These are phyloP conservation scores for Boletus speciosus DNA, from an alignment of 768 basidiomycete genomes.

Conservation along the genomic window DNA sequence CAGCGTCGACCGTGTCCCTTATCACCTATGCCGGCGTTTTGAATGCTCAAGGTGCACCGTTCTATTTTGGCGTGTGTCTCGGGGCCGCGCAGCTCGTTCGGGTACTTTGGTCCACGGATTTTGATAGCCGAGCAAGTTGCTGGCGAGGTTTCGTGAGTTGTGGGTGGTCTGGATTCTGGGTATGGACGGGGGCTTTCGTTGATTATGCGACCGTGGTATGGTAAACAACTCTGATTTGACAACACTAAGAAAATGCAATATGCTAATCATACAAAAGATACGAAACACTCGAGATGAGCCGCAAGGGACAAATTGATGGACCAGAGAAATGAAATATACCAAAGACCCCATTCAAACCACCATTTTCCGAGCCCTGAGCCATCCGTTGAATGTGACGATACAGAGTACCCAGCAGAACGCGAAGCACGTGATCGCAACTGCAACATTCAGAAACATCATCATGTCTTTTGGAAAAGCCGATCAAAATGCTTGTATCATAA, in stretches of 20 bases:
- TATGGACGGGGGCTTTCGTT: constrained; percentile 75
- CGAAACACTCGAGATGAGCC: neutral
- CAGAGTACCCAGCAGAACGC: constrained; percentile 81
- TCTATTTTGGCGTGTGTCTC: constrained; percentile 74
- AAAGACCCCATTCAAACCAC: constrained; percentile 2
- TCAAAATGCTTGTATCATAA: constrained; percentile 2
- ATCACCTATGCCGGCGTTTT: constrained; percentile 78
- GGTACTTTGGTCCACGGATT: constrained; percentile 71
- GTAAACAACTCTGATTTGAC: neutral
- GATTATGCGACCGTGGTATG: constrained; percentile 51
- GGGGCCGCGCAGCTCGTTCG: constrained; percentile 76
- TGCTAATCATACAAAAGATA: constrained; percentile 1
- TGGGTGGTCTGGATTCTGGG: constrained; percentile 83
- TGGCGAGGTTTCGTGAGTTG: constrained; percentile 89
- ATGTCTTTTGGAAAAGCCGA: constrained; percentile 47
- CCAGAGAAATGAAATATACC: neutral
- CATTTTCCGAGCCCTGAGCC: constrained; percentile 52
- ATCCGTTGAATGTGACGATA: constrained; percentile 80
- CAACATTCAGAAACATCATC: constrained; percentile 86
- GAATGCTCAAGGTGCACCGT: constrained; percentile 72
- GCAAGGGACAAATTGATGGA: neutral
- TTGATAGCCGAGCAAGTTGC: constrained; percentile 72
- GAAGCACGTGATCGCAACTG: constrained; percentile 82
- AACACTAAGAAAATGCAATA: neutral
- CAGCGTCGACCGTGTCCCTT: constrained; percentile 66